Percentiles rank a stretch among this genome's conserved stretches.
phyloP scores from a whole-genome alignment of 1,139 yeast species.

The Geotrichum bryndzae region DNA sequence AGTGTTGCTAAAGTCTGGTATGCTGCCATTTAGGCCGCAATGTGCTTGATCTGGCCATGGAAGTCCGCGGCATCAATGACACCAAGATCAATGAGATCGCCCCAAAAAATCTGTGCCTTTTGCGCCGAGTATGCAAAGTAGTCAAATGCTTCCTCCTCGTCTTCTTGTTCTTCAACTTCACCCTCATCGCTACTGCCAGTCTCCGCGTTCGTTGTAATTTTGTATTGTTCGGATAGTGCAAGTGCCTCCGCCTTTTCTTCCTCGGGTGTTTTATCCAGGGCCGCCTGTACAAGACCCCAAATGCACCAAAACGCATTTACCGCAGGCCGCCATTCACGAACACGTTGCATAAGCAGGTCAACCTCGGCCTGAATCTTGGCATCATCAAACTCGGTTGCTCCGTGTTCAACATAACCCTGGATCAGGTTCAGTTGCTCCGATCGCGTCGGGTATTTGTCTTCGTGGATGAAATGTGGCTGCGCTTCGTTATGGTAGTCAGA shows the following conservation, averaged over 20 bases:
- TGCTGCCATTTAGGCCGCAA: slow-evolving; percentile 7
- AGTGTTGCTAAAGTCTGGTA: too few relatives aligned
- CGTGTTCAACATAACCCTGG: slow-evolving; percentile 59
- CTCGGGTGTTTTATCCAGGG: slow-evolving; percentile 28
- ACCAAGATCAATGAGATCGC: slow-evolving; percentile 65
- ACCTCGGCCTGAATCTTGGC: slow-evolving; percentile 49
- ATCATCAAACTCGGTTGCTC: slow-evolving; percentile 32
- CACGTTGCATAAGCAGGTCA: slow-evolving; percentile 54
- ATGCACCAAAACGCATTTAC: slow-evolving; percentile 78
- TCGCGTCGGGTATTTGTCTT: slow-evolving; percentile 55
- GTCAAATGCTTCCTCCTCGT: slow-evolving; percentile 67
- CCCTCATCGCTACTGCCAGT: slow-evolving; percentile 18
- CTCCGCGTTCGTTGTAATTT: slow-evolving; percentile 22
- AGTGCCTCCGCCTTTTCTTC: slow-evolving; percentile 26
- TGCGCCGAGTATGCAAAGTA: slow-evolving; percentile 70
- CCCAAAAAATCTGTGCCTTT: slow-evolving; percentile 66
- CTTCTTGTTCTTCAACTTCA: slow-evolving; percentile 37
- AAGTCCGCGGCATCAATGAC: slow-evolving; percentile 36
- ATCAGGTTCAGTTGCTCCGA: slow-evolving; percentile 67
- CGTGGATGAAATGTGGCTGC: slow-evolving; percentile 52
- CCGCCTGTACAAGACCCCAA: slow-evolving; percentile 82
- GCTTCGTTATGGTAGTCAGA: slow-evolving; percentile 73
- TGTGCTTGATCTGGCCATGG: slow-evolving; percentile 25
- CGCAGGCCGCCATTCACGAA: slow-evolving; percentile 72
- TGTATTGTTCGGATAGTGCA: slow-evolving; percentile 29